phyloP scores from a whole-genome alignment of 148 eudicot genomes.

The Vaccinium macrocarpon region DNA sequence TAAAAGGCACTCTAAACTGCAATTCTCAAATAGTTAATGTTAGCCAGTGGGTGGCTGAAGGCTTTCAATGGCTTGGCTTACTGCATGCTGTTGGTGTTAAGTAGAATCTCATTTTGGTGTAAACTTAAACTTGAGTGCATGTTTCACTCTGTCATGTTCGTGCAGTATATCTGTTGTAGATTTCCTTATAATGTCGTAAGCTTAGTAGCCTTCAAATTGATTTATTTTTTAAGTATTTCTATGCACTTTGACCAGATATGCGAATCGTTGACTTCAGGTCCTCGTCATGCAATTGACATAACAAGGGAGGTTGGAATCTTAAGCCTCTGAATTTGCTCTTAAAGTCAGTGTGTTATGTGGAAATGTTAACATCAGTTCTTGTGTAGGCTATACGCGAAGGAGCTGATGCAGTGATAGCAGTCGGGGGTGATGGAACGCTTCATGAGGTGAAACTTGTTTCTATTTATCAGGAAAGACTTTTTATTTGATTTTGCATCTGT shows the following conservation, averaged over 20 bases:
- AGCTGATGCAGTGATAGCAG: conserved; percentile 91
- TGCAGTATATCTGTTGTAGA: neutral
- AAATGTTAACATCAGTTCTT: conserved; percentile 11
- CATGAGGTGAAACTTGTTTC: conserved; percentile 62
- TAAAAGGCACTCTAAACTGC: neutral
- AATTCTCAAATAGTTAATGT: neutral
- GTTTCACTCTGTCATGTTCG: neutral
- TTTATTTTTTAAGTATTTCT: conserved; percentile 21
- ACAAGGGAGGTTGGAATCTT: conserved; percentile 74
- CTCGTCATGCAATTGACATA: conserved; percentile 82
- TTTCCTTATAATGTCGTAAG: neutral
- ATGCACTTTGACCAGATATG: conserved; percentile 53
- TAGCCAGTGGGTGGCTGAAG: neutral
- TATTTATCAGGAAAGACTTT: neutral
- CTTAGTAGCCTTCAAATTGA: conserved; percentile 11
- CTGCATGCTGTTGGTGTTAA: neutral
- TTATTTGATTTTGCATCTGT: conserved; percentile 7
- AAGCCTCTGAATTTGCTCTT: neutral
- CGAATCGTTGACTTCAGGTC: conserved; percentile 89
- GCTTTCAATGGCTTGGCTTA: neutral
- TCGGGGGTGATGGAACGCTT: conserved; percentile 98
- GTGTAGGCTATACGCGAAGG: conserved; percentile 87
- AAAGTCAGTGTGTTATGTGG: neutral
- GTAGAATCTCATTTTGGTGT: neutral
- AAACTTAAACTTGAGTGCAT: neutral